These are phyloP conservation scores for Aspergillus sp. DNA, from an alignment of 2,329 filamentous ascomycete species.

Conservation along the genomic window DNA sequence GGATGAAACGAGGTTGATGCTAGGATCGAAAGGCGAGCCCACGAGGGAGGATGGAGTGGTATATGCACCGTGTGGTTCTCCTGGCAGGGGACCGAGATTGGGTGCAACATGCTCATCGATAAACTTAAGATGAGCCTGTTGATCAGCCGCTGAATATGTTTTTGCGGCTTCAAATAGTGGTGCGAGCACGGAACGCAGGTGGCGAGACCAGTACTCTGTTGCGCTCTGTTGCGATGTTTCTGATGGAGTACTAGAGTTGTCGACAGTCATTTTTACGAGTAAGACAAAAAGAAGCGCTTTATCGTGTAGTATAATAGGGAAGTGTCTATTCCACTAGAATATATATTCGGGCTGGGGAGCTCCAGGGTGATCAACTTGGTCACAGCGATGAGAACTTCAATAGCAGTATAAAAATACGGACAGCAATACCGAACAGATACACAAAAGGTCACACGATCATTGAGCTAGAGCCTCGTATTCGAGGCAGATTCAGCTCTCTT, in stretches of 20 bases:
- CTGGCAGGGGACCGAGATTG: slow-evolving; percentile 4
- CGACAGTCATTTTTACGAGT: background rate
- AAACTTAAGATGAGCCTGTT: background rate
- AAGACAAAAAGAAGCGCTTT: background rate
- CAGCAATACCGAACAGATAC: too few species aligned
- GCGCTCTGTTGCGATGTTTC: background rate
- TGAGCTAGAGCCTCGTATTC: too few species aligned
- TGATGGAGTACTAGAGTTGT: slow-evolving; percentile 16
- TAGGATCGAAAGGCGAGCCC: slow-evolving; percentile 10
- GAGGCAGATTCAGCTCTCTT: too few species aligned
- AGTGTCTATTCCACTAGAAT: too few species aligned
- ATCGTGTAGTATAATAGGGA: too few species aligned
- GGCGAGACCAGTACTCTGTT: slow-evolving; percentile 3
- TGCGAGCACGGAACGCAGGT: slow-evolving; percentile 5
- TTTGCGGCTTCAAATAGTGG: background rate
- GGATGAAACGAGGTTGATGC: slow-evolving; percentile 5
- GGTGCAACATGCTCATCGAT: slow-evolving; percentile 6
- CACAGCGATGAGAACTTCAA: too few species aligned
- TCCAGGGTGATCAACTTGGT: too few species aligned
- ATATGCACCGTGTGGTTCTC: slow-evolving; percentile 4
- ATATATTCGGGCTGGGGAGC: too few species aligned
- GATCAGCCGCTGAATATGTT: background rate
- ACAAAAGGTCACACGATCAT: too few species aligned
- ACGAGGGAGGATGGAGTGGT: slow-evolving; percentile 6
- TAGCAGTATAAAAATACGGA: too few species aligned